Evolutionary conservation across 2,329 filamentous ascomycete species (phyloP).

Genomic region (Plenodomus tracheiphilus): DNA sequence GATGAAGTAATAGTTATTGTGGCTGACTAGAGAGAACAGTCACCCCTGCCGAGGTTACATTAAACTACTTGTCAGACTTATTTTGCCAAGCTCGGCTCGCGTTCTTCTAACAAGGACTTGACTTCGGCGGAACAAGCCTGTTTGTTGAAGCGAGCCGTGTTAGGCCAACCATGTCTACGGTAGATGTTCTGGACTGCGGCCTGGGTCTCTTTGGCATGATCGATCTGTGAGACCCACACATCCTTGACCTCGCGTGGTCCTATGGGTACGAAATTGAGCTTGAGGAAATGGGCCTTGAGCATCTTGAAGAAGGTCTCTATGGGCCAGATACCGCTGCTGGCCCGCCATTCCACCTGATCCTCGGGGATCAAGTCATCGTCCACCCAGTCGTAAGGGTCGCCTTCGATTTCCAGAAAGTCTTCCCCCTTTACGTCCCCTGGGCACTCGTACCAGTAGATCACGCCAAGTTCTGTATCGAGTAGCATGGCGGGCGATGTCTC

Average conservation of each 20-base stretch:
- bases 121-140: slow-evolving; percentile 4
- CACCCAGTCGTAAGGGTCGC: slow-evolving; percentile 3
- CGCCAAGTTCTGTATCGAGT: slow-evolving; percentile 12
- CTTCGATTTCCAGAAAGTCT: background rate
- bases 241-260: slow-evolving; percentile 2
- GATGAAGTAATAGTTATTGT: background rate
- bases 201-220: background rate
- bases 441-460: slow-evolving; percentile 12
- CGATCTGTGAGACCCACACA: background rate
- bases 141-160: slow-evolving; percentile 5
- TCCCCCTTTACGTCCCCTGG: background rate
- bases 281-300: slow-evolving; percentile 9
- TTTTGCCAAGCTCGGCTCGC: background rate
- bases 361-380: slow-evolving; percentile 3
- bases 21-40: background rate
- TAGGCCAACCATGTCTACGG: slow-evolving; percentile 12
- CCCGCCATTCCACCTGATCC: slow-evolving; percentile 12
- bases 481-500: slow-evolving; percentile 2
- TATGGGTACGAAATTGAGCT: slow-evolving; percentile 12
- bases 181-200: slow-evolving; percentile 10
- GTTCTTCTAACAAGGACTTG: background rate
- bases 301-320: slow-evolving; percentile 16
- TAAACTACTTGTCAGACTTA: background rate
- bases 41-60: background rate
- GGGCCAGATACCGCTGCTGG: slow-evolving; percentile 5